A percentile compares a stretch with the other conserved stretches of the same genome.
phyloP scores from a whole-genome alignment of 2,329 filamentous ascomycete genomes.

The Lachnellula arida region DNA sequence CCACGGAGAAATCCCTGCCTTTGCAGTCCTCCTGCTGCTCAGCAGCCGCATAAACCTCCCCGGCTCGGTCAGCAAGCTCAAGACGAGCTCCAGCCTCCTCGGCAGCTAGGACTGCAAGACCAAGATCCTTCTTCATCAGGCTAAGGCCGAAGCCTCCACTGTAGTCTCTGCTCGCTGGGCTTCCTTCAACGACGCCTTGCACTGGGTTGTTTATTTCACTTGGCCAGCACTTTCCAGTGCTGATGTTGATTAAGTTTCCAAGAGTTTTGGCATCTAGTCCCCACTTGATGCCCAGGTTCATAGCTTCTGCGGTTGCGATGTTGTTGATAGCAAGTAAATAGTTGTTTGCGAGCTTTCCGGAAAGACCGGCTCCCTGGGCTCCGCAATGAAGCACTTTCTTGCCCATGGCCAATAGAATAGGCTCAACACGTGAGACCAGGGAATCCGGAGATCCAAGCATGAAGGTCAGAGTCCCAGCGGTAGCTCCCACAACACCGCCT shows the following conservation, averaged over 20 bases:
- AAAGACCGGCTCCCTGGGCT: conserved; percentile 75
- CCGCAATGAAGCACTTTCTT: conserved; percentile 83
- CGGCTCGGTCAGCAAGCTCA: conserved; percentile 58
- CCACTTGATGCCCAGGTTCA: conserved; percentile 52
- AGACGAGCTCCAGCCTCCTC: conserved; percentile 61
- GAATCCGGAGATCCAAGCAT: conserved; percentile 75
- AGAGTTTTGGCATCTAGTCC: conserved; percentile 58
- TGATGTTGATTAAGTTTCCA: conserved; percentile 84
- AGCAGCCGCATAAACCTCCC: conserved; percentile 62
- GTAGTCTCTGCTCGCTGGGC: conserved; percentile 74
- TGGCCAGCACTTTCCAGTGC: conserved; percentile 94
- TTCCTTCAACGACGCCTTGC: conserved; percentile 70
- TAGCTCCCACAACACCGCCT: conserved; percentile 87
- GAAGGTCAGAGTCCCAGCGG: conserved; percentile 84
- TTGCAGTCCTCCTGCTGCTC: conserved; percentile 57
- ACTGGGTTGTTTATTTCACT: conserved; percentile 96
- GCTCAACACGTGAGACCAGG: conserved; percentile 59
- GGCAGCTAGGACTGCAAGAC: conserved; percentile 68
- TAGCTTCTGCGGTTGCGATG: conserved; percentile 55
- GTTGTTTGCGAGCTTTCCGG: conserved; percentile 95
- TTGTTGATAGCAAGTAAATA: conserved; percentile 95
- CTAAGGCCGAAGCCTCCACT: conserved; percentile 70
- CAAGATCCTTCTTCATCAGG: conserved; percentile 77
- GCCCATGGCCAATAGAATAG: conserved; percentile 77
- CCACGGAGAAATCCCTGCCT: conserved; percentile 75